phyloP scores from a whole-genome alignment of 495 filamentous ascomycete species.

The Darksidea phi region DNA sequence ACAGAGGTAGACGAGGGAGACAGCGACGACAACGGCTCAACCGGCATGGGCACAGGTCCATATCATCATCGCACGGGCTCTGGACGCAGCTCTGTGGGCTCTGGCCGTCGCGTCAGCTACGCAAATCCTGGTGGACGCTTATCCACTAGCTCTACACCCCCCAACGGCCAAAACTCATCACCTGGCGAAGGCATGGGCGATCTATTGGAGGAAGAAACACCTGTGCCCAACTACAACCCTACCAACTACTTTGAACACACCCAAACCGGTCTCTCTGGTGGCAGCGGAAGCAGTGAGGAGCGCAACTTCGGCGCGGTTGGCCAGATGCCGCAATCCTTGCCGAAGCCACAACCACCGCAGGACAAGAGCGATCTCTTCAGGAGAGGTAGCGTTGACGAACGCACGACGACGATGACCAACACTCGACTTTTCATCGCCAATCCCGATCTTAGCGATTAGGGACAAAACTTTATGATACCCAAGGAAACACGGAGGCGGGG shows the following conservation, averaged over 20 bases:
- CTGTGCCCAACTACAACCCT: slow-evolving; percentile 46
- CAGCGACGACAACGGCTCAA: slow-evolving; percentile 67
- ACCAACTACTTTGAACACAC: slow-evolving; percentile 44
- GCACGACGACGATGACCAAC: slow-evolving; percentile 76
- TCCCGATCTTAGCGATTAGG: slow-evolving; percentile 71
- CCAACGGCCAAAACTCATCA: slow-evolving; percentile 38
- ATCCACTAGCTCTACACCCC: slow-evolving; percentile 70
- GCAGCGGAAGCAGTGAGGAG: slow-evolving; percentile 52
- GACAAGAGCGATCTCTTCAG: slow-evolving; percentile 79
- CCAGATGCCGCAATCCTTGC: slow-evolving; percentile 50
- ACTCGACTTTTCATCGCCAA: slow-evolving; percentile 91
- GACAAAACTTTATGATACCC: slow-evolving; percentile 15
- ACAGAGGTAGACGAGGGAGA: slow-evolving; percentile 86
- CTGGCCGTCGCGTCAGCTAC: slow-evolving; percentile 44
- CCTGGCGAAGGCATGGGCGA: slow-evolving; percentile 50
- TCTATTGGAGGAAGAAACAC: slow-evolving; percentile 55
- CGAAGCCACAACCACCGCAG: slow-evolving; percentile 52
- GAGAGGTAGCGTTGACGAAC: slow-evolving; percentile 87
- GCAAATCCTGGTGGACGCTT: slow-evolving; percentile 41
- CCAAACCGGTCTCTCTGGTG: slow-evolving; percentile 48
- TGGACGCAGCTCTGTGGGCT: slow-evolving; percentile 74
- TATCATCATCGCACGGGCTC: slow-evolving; percentile 75
- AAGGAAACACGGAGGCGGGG: neutral
- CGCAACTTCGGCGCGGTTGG: slow-evolving; percentile 56
- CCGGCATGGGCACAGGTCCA: slow-evolving; percentile 48